Percentiles rank a stretch among this genome's conserved stretches.
phyloP scores from a whole-genome alignment of 1,139 yeast genomes.

The Suhomyces wounanorum region DNA sequence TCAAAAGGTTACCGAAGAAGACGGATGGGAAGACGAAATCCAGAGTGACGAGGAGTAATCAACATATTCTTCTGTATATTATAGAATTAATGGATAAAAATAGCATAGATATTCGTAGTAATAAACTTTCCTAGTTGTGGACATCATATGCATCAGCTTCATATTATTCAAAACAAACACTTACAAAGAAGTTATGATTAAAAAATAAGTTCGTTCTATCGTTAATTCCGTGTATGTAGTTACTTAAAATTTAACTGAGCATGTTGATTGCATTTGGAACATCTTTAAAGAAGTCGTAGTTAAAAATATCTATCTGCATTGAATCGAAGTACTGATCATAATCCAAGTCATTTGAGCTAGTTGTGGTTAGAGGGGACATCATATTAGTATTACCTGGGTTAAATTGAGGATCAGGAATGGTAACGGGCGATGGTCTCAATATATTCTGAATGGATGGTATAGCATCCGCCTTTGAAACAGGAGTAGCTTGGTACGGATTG shows the following conservation, averaged over 20 bases:
- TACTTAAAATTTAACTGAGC: slow-evolving; percentile 6
- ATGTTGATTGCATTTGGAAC: slow-evolving; percentile 28
- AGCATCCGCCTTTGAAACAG: slow-evolving; percentile 9
- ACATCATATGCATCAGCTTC: no score
- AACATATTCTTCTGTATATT: not conserved
- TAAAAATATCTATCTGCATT: slow-evolving; percentile 35
- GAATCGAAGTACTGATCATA: slow-evolving; percentile 31
- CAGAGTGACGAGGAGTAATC: slow-evolving; percentile 23
- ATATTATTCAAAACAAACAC: no score
- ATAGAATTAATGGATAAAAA: not conserved
- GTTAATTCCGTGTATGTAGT: not conserved
- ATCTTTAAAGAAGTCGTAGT: slow-evolving; percentile 32
- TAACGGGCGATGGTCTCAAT: slow-evolving; percentile 9
- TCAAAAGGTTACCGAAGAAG: slow-evolving; percentile 44
- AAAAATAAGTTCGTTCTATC: not conserved
- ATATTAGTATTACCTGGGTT: not conserved
- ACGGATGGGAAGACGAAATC: slow-evolving; percentile 51
- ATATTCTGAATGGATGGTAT: slow-evolving; percentile 18
- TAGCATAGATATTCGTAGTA: not conserved
- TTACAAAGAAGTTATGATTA: not conserved
- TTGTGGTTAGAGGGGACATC: slow-evolving; percentile 4
- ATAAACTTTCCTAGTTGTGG: no score
- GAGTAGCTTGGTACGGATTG: not conserved
- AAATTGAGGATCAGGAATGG: not conserved
- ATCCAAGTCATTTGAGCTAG: slow-evolving; percentile 8